Evolutionary conservation across 768 basidiomycete genomes (phyloP).

Genomic region (Gymnopilus dilepis): DNA sequence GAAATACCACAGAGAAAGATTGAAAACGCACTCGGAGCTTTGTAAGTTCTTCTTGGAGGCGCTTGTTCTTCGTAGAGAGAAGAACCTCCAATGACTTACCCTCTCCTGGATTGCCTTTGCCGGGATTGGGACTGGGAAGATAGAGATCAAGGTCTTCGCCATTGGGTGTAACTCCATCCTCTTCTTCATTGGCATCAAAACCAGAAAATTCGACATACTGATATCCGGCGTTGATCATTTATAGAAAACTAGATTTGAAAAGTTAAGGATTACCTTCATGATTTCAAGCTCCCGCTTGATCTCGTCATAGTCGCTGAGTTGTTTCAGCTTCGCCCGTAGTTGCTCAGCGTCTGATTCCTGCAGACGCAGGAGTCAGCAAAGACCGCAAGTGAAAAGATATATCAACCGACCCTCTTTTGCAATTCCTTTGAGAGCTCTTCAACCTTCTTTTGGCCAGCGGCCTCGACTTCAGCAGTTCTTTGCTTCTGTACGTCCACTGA

Average conservation of each 20-base stretch:
- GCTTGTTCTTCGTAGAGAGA: slow-evolving; percentile 92
- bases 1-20: background rate
- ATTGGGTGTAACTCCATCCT: slow-evolving; percentile 50
- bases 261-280: slow-evolving; percentile 78
- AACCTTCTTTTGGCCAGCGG: slow-evolving; percentile 50
- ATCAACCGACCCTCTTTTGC: slow-evolving; percentile 51
- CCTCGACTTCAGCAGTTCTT: slow-evolving; percentile 51
- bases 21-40: slow-evolving; percentile 72
- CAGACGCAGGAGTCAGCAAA: background rate
- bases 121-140: slow-evolving; percentile 89
- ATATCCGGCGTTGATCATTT: background rate
- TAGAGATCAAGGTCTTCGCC: slow-evolving; percentile 58
- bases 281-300: slow-evolving; percentile 98
- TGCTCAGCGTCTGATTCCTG: slow-evolving; percentile 70
- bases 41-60: slow-evolving; percentile 90
- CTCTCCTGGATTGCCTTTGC: slow-evolving; percentile 75
- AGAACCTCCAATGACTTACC: slow-evolving; percentile 89
- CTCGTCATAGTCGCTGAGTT: slow-evolving; percentile 91
- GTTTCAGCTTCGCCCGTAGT: slow-evolving; percentile 70
- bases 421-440: slow-evolving; percentile 69
- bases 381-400: background rate
- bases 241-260: background rate
- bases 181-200: slow-evolving; percentile 71
- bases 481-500: slow-evolving; percentile 68
- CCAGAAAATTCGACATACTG: slow-evolving; percentile 97